phyloP scores from a whole-genome alignment of 2,329 filamentous ascomycete genomes.

The Ceratocystiopsis minuta region DNA sequence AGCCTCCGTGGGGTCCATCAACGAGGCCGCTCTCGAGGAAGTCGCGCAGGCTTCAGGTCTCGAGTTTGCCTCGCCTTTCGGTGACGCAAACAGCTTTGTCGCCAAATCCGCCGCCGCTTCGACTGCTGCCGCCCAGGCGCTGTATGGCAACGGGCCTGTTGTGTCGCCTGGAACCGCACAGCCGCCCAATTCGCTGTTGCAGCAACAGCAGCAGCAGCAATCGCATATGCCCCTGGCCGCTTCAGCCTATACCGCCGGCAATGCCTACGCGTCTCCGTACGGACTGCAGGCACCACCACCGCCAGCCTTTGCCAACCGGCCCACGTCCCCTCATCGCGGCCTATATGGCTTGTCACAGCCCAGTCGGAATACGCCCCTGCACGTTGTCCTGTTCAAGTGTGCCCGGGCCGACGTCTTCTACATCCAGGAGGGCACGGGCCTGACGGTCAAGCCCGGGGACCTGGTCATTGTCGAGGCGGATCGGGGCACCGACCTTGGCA shows the following conservation, averaged over 20 bases:
- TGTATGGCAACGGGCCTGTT: conserved; percentile 5
- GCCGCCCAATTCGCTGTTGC: background rate
- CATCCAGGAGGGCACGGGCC: conserved; percentile 83
- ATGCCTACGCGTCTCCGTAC: conserved; percentile 29
- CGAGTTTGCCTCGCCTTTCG: conserved; percentile 23
- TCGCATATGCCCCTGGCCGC: conserved; percentile 12
- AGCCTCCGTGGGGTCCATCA: conserved; percentile 42
- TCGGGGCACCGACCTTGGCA: conserved; percentile 85
- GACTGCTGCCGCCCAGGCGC: conserved; percentile 1
- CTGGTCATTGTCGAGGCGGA: conserved; percentile 96
- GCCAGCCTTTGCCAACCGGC: conserved; percentile 25
- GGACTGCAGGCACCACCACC: conserved; percentile 22
- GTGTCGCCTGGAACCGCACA: conserved; percentile 1
- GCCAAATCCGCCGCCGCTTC: conserved; percentile 14
- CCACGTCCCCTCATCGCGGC: conserved; percentile 42
- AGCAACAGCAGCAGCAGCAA: conserved; percentile 1
- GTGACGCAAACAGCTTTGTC: conserved; percentile 18
- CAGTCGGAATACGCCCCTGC: conserved; percentile 52
- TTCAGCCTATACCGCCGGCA: conserved; percentile 5
- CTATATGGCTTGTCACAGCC: conserved; percentile 44
- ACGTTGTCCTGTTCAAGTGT: conserved; percentile 93
- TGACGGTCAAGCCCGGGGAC: conserved; percentile 79
- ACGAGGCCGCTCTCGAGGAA: conserved; percentile 32
- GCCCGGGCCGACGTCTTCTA: conserved; percentile 92
- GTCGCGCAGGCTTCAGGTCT: conserved; percentile 18